phyloP scores from a whole-genome alignment of 768 basidiomycete genomes.

The Dictyophora rubrovolvata region DNA sequence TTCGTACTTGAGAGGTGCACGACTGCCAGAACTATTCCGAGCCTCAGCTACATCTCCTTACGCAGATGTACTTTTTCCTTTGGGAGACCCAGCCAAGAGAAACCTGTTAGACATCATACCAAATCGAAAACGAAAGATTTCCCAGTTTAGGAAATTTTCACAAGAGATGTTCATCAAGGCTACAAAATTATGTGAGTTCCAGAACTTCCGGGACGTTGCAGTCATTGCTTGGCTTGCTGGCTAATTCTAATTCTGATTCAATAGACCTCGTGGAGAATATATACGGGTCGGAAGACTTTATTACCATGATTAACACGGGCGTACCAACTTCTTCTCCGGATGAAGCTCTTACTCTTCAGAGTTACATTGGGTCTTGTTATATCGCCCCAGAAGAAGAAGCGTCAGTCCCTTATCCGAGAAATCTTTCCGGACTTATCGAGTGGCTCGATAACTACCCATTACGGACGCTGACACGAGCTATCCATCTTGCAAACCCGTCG shows the following conservation, averaged over 20 bases:
- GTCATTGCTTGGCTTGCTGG: not conserved
- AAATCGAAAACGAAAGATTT: not conserved
- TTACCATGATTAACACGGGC: not conserved
- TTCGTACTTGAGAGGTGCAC: not conserved
- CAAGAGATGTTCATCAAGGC: not conserved
- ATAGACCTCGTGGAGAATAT: not conserved
- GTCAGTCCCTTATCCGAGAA: not conserved
- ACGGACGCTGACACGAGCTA: not conserved
- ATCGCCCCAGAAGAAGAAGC: not conserved
- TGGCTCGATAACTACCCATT: not conserved
- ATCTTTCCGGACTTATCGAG: not conserved
- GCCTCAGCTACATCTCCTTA: not conserved
- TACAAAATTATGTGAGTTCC: not conserved
- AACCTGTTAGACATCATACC: not conserved
- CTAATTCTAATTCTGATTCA: not conserved
- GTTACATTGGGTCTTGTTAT: not conserved
- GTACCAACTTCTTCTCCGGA: not conserved
- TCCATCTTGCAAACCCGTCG: not conserved
- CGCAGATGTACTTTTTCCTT: not conserved
- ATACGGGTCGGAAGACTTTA: not conserved
- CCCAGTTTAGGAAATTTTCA: not conserved
- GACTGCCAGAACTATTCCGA: not conserved
- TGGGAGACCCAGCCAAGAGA: not conserved
- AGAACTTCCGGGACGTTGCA: not conserved
- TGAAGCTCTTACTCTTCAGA: not conserved